Evolutionary conservation across 805 yeast species (phyloP).

Genomic region (Wickerhamomyces bovis): DNA sequence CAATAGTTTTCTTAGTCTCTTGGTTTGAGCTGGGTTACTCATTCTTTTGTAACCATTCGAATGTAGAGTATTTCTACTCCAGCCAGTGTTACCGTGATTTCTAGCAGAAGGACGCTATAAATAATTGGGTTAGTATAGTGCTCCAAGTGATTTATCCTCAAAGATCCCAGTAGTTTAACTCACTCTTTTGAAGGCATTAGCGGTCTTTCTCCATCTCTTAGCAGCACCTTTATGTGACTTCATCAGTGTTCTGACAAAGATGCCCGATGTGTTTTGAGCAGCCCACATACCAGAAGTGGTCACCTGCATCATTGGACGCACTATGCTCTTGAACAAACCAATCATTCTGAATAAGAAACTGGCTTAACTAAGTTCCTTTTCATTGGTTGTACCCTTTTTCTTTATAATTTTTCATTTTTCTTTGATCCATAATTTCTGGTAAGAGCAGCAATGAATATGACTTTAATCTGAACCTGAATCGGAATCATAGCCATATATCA

Average conservation of each 20-base stretch:
- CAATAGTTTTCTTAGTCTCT: slow-evolving; percentile 50
- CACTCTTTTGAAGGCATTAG: slow-evolving; percentile 53
- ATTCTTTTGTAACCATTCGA: slow-evolving; percentile 53
- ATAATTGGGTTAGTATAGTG: slow-evolving; percentile 4
- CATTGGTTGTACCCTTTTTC: too few relatives aligned
- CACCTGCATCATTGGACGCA: slow-evolving; percentile 3
- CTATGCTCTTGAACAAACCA: slow-evolving; percentile 6
- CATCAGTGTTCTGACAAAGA: slow-evolving; percentile 35
- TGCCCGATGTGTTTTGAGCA: slow-evolving; percentile 7
- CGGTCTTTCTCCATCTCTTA: slow-evolving; percentile 78
- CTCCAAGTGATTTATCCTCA: not conserved
- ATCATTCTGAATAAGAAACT: slow-evolving; percentile 7
- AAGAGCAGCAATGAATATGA: not conserved
- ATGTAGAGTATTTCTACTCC: slow-evolving; percentile 57
- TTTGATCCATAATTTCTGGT: not conserved
- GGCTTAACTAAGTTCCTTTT: not conserved
- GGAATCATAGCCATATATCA: slow-evolving; percentile 7
- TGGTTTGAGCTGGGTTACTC: slow-evolving; percentile 52
- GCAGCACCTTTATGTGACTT: slow-evolving; percentile 86
- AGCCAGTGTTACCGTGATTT: slow-evolving; percentile 90
- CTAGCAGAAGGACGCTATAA: slow-evolving; percentile 76
- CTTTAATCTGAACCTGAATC: slow-evolving; percentile 13
- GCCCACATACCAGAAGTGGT: not conserved
- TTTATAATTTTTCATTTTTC: not conserved
- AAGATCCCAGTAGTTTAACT: slow-evolving; percentile 12